These are phyloP conservation scores for Fusarium ramigenum DNA, from an alignment of 2,329 filamentous ascomycete genomes.

Conservation along the genomic window DNA sequence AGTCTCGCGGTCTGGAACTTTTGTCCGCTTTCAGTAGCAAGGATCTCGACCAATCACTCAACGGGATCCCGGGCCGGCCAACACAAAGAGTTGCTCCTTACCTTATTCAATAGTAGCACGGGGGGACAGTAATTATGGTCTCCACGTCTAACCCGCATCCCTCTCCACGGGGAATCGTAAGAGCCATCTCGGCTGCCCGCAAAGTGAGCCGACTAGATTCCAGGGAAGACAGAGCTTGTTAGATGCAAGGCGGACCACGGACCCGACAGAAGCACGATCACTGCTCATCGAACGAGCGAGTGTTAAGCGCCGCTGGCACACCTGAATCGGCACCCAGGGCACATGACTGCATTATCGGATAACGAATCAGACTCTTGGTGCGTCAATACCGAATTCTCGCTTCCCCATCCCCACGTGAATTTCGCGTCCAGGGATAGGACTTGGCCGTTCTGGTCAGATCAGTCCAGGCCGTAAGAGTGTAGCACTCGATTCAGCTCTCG, in stretches of 20 bases:
- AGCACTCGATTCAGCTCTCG: conserved; percentile 13
- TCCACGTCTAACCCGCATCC: conserved; percentile 8
- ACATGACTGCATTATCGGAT: not conserved
- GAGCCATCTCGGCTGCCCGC: conserved; percentile 16
- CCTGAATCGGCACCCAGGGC: not conserved
- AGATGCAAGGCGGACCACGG: conserved; percentile 14
- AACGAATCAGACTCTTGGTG: not conserved
- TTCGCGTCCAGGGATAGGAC: not conserved
- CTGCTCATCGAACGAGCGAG: not conserved
- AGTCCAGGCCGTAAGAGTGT: conserved; percentile 9
- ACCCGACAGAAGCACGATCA: conserved; percentile 18
- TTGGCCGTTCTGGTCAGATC: conserved; percentile 14
- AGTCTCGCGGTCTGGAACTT: not conserved
- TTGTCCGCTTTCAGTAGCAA: not conserved
- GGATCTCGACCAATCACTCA: conserved; percentile 14
- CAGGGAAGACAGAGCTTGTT: not conserved
- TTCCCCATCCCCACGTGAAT: conserved; percentile 9
- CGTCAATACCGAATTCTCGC: conserved; percentile 19
- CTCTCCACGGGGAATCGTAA: not conserved
- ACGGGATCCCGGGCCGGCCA: conserved; percentile 30
- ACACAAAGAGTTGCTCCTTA: not conserved
- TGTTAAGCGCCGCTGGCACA: conserved; percentile 8
- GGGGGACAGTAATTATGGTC: not conserved
- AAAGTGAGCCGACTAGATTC: not conserved
- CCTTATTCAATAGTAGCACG: not conserved